These are phyloP conservation scores for Oehlia diaphana DNA, from an alignment of 192 early-diverging fungal genomes.

Conservation along the genomic window DNA sequence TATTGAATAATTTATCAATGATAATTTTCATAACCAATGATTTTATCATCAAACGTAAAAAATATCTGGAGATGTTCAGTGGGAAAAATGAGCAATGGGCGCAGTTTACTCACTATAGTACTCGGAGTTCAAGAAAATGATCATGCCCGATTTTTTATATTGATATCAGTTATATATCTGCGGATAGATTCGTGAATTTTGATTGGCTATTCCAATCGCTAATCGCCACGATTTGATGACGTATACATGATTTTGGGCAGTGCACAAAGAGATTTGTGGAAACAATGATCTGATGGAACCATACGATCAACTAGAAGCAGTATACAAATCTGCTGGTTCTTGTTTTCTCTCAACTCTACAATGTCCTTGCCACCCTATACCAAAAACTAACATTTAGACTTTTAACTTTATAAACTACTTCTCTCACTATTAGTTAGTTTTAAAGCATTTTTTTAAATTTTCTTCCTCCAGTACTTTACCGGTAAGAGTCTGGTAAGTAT, in stretches of 20 bases:
- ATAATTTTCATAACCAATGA: too few species aligned
- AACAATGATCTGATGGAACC: conserved; percentile 23
- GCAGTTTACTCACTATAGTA: not conserved
- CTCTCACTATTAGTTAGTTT: conserved; percentile 9
- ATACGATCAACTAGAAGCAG: conserved; percentile 24
- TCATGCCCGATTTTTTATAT: too few species aligned
- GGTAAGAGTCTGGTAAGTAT: conserved; percentile 16
- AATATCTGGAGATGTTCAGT: not conserved
- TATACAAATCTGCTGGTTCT: conserved; percentile 19
- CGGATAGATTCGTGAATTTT: conserved; percentile 21
- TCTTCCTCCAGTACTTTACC: not conserved
- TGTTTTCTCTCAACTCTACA: conserved; percentile 15
- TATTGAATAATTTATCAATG: too few species aligned
- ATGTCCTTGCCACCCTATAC: conserved; percentile 13
- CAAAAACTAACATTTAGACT: conserved; percentile 4
- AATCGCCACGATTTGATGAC: conserved; percentile 7
- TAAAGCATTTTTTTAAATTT: not conserved
- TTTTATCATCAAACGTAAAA: too few species aligned
- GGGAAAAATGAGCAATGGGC: not conserved
- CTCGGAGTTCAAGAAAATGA: too few species aligned
- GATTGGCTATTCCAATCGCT: conserved; percentile 13
- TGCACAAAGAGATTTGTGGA: conserved; percentile 28
- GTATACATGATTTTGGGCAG: conserved; percentile 2
- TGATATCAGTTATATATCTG: conserved; percentile 1
- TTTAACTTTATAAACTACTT: not conserved